Base-by-base conservation (phyloP, 2,329 filamentous ascomycete species). In the Lecanicillium sp. region DNA sequence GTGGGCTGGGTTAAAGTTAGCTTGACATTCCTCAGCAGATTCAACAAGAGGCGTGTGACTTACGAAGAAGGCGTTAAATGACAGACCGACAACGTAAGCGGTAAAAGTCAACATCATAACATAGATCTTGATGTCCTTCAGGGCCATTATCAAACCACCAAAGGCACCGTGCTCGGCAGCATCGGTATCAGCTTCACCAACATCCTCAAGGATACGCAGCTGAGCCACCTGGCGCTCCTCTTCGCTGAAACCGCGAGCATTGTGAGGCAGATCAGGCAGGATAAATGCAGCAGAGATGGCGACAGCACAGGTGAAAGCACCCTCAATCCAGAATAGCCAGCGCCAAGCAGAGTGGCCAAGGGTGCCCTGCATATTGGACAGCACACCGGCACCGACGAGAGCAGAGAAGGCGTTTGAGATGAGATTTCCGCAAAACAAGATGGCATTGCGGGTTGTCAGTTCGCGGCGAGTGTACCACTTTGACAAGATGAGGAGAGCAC, bases 381-480 rank as follows among this genome's bases (percentile, higher is more conserved):
- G 54, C 5, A 78, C 72, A n/a, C 71, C 75, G 0, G 73, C 72
- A 3, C 67, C 75, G 31, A 80, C 67, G 3, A 80, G 63, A 0
- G 73, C 72, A 0, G 72, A 75, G 49, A 79, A 79, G 37, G 73
- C 72, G 34, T 74, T 75, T 33, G 74, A 74, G 46, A 78, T 68
- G 45, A 77, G 67, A 49, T 75, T 76, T 2, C 73, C 72, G 43
- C 72, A 72, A 55, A 77, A 78, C 16, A 79, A 55, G 20, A 78
- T 65, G 40, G 73, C 72, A 47, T 77, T 75, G 37, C 73, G 60
- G 38, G 60, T 58, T 12, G 69, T 67, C 43, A 78, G 49, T 56
- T 77, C 73, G 35, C 70, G 68, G 34, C 76, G 67, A 2, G 78
- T 82, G 55, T 83, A 83, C 71, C 78, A 83, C 48, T 80, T 77